These are phyloP conservation scores for Hippophae gyantsensis DNA, from an alignment of 306 rosid species.

Conservation along the genomic window DNA sequence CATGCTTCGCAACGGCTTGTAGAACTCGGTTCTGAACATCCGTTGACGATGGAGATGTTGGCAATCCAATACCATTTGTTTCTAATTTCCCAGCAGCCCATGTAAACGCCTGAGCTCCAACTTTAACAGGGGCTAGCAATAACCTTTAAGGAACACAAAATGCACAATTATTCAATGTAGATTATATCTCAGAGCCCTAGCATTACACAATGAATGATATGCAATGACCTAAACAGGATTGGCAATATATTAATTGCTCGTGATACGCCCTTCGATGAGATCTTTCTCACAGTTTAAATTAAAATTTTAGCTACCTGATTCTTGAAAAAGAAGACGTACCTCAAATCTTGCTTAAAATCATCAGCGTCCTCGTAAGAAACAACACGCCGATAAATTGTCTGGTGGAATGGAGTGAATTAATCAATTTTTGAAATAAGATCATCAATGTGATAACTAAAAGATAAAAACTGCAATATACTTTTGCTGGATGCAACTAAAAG, in stretches of 20 bases:
- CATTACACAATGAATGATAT: no score
- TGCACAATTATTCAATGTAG: no score
- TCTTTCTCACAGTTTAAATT: no score
- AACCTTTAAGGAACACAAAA: conserved; percentile 26
- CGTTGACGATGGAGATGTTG: conserved; percentile 83
- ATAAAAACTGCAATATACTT: no score
- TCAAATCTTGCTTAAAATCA: conserved; percentile 60
- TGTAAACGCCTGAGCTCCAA: conserved; percentile 66
- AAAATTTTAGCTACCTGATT: no score
- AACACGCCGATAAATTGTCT: conserved; percentile 61
- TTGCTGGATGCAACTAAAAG: no score
- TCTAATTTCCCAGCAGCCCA: conserved; percentile 94
- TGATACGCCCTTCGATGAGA: no score
- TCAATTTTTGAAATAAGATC: not conserved
- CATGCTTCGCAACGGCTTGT: conserved; percentile 96
- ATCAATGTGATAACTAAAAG: no score
- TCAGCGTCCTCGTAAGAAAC: conserved; percentile 54
- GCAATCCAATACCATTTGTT: conserved; percentile 65
- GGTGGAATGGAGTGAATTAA: conserved; percentile 8
- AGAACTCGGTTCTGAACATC: conserved; percentile 86
- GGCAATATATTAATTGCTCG: no score
- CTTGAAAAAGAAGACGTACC: conserved; percentile 21
- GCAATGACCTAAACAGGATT: no score
- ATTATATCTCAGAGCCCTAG: no score
- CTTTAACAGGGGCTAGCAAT: conserved; percentile 56